These are phyloP conservation scores for Sisymbrium irio DNA, from an alignment of 345 rosid genomes.

Conservation along the genomic window DNA sequence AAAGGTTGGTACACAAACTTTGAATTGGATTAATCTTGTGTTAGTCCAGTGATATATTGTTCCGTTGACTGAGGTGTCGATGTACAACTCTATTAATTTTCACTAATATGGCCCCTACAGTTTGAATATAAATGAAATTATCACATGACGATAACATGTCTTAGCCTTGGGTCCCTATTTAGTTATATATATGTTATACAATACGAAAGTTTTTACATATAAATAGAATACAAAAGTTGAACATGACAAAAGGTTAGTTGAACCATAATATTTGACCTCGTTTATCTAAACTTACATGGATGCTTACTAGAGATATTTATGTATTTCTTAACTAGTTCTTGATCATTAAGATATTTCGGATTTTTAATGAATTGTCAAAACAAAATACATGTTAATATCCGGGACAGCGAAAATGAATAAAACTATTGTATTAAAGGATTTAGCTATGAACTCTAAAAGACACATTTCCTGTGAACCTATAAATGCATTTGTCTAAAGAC, in stretches of 20 bases:
- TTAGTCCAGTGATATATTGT: background rate
- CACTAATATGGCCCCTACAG: background rate
- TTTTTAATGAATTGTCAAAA: background rate
- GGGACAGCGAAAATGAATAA: background rate
- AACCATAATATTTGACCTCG: conserved; percentile 25
- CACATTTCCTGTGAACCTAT: too few relatives aligned
- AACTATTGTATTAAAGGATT: too few relatives aligned
- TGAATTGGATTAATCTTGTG: background rate
- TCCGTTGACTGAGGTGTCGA: conserved; percentile 22
- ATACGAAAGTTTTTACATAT: background rate
- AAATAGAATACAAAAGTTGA: conserved; percentile 8
- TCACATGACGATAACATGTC: conserved; percentile 2
- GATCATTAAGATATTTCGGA: background rate
- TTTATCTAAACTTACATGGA: background rate
- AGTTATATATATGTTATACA: background rate
- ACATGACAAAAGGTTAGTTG: conserved; percentile 25
- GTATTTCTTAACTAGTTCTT: background rate
- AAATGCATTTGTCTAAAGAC: background rate
- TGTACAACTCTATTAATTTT: background rate
- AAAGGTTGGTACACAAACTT: conserved; percentile 1
- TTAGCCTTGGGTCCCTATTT: background rate
- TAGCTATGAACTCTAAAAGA: too few relatives aligned
- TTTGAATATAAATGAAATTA: background rate
- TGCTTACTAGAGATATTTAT: background rate
- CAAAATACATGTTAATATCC: background rate